These are phyloP conservation scores for Penicillium sp. DNA, from an alignment of 2,329 filamentous ascomycete genomes.

Conservation along the genomic window DNA sequence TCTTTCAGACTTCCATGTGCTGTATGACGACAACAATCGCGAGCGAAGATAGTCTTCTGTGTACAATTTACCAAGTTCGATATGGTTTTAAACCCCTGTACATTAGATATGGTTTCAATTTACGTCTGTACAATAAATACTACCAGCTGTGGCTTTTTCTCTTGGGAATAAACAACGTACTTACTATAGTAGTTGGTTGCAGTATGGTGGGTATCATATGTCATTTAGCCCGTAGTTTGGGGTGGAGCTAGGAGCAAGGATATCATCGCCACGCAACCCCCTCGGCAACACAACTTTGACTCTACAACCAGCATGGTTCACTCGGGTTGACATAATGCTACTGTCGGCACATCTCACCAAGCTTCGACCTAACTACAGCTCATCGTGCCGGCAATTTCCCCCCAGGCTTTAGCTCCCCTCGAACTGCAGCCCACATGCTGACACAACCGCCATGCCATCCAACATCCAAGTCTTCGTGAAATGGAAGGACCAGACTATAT, in stretches of 20 bases:
- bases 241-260: slow-evolving; percentile 6
- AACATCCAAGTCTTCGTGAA: slow-evolving; percentile 94
- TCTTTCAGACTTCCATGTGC: slow-evolving; percentile 24
- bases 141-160: not conserved
- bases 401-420: slow-evolving; percentile 10
- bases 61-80: not conserved
- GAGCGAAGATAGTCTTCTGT: not conserved
- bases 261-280: slow-evolving; percentile 13
- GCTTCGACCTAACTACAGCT: slow-evolving; percentile 7
- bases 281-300: slow-evolving; percentile 14
- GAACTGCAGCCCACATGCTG: slow-evolving; percentile 30
- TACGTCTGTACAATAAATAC: slow-evolving; percentile 2
- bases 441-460: slow-evolving; percentile 48
- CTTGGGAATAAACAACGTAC: not conserved
- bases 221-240: slow-evolving; percentile 4
- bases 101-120: not conserved
- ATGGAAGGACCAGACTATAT: slow-evolving; percentile 92
- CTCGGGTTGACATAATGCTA: slow-evolving; percentile 29
- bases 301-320: slow-evolving; percentile 19
- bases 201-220: slow-evolving; percentile 2
- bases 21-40: slow-evolving; percentile 26
- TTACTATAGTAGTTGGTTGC: not conserved
- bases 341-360: slow-evolving; percentile 18
- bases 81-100: not conserved
- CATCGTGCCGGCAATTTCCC: slow-evolving; percentile 5